Base-by-base conservation (phyloP, 2,329 filamentous ascomycete species). In the Kalaharituber pfeilii region DNA sequence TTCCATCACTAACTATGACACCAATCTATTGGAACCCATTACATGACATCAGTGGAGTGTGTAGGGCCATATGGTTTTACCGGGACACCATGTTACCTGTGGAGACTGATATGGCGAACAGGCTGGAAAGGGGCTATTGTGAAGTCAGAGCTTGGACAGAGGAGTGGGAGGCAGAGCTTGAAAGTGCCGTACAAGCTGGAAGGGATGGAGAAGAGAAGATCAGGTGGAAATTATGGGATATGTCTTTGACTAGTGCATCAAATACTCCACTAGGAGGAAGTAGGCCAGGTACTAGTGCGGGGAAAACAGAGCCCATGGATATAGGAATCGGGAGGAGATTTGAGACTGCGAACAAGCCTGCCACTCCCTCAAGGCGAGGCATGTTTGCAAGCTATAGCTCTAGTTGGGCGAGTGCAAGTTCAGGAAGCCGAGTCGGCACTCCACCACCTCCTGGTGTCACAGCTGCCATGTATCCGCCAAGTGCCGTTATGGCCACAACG, bases 21-120 rank as follows among this genome's bases (percentile, higher is more conserved):
- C 91, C 91, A 0, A 95, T 96, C 56, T 98, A 98, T 66, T 98
- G 91, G 91, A 88, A 83, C 18, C 89, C 91, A 6, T 76, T 96
- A 28, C 87, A 94, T 63, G 91, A 96, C 64, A 77, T 93, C 28
- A 82, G 86, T 5, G 74, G 80, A 30, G 87, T 96, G 1, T 75
- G 83, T 55, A 76, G 91, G 60, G 87, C 84, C 0, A 96, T 89
- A 0, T 98, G 91, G 91, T 98, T 98, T 67, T 96, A 96, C 68
- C 84, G 83, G 70, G 88, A 95, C 65, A 89, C 84, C 1, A 94
- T 96, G 87, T 72, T 85, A 56, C 91, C 91, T 0, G 78, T 98
- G 5, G 86, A 94, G 59, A 78, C 86, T 0, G 72, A 79, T 15
- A 82, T 95, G 29, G 87, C 91, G 7, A 98, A 96, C 63, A 86